Evolutionary conservation across 2,329 filamentous ascomycete species (phyloP), one percentile per base, ranked within the genome.

Genomic region (Ophiocordyceps unilateralis): DNA sequence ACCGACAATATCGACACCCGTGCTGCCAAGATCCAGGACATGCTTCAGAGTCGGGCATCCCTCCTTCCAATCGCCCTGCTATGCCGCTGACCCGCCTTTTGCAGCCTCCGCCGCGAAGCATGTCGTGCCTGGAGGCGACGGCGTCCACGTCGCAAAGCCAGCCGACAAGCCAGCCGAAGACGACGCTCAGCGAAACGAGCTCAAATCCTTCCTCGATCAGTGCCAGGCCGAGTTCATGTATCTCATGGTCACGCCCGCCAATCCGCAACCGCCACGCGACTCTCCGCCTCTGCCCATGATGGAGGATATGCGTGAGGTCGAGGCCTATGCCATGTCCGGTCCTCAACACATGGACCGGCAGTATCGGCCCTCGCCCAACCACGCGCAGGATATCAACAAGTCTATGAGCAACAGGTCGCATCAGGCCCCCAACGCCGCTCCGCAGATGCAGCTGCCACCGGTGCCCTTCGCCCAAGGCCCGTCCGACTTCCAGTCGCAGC

Each of bases 171-270:
- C 61, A 42, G 69, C 61, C 44, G 69, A 73, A 47, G 74, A 69
- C 51, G 72, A 70, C 47, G 55, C 59, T 17, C 64, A 70, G 41
- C 65, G 70, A 41, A 63, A 66, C 43, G 70, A 74, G 44, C 63
- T 80, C 41, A 76, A 74, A 57, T 62, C 62, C 11, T 80, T 79
- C 54, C 65, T 80, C 47, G 76, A 80, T 48, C 74, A 77, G 53
- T 77, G 76, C 57, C 68, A 78, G 56, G 68, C 70, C 49, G 76
- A 81, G 53, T 78, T 81, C 46, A 77, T 76, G 48, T 81, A 81
- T 51, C 65, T 81, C 14, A 78, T 81, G 76, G 69, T 78, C 41
- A 75, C 76, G 1, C 76, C 76, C 1, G 76, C 76, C 36, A 81
- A 81, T 55, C 76, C 76, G 4, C 61, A 72, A 37, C 76, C 76